These are phyloP conservation scores for Spirogloea muscicola DNA, from an alignment of 139 green algal genomes.

Conservation along the genomic window DNA sequence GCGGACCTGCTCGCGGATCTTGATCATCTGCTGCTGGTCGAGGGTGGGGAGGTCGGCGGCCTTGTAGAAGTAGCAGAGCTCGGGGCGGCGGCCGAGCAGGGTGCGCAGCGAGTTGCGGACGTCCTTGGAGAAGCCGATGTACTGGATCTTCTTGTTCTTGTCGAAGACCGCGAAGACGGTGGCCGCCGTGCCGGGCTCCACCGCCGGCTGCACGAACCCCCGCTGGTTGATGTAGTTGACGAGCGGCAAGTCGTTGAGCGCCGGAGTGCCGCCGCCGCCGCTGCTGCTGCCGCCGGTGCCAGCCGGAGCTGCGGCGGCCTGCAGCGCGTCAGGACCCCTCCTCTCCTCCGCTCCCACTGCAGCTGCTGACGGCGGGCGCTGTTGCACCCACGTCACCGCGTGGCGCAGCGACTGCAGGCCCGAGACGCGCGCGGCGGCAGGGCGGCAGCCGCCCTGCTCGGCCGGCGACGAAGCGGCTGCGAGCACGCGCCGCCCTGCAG, in stretches of 20 bases:
- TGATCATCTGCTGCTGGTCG: conserved; percentile 76
- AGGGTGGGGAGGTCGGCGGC: conserved; percentile 53
- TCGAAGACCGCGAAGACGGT: conserved; percentile 84
- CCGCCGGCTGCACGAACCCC: conserved; percentile 22
- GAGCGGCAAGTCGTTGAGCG: conserved; percentile 36
- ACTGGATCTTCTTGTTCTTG: conserved; percentile 76
- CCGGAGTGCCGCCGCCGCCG: too few relatives aligned
- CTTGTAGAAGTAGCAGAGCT: conserved; percentile 81
- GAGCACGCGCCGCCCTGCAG: too few relatives aligned
- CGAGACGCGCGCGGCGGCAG: too few relatives aligned
- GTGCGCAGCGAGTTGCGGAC: conserved; percentile 73
- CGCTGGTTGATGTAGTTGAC: conserved; percentile 35
- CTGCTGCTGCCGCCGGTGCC: too few relatives aligned
- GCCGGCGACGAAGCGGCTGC: too few relatives aligned
- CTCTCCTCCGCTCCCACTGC: too few relatives aligned
- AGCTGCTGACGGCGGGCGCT: too few relatives aligned
- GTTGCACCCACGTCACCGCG: too few relatives aligned
- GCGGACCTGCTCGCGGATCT: conserved; percentile 24
- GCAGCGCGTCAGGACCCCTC: too few relatives aligned
- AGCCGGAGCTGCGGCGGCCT: too few relatives aligned
- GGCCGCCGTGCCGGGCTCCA: conserved; percentile 51
- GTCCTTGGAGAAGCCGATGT: conserved; percentile 82
- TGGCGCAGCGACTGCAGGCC: too few relatives aligned
- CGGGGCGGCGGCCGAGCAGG: conserved; percentile 70
- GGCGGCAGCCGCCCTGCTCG: too few relatives aligned